These are phyloP conservation scores for Globisporangium camurandrum DNA, from an alignment of 352 stramenopile species.

Conservation along the genomic window DNA sequence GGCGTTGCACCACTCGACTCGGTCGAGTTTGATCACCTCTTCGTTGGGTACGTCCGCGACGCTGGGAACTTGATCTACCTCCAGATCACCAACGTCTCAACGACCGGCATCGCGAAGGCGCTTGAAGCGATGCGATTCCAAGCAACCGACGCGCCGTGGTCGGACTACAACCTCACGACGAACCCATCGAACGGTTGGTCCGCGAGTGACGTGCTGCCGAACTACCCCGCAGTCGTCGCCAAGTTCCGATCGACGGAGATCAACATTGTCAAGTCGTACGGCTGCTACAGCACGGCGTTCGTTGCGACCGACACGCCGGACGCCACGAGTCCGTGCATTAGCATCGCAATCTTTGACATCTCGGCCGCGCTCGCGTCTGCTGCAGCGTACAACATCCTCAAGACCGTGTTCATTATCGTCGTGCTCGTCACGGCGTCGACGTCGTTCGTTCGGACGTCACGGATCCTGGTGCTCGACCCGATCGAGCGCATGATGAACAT, in stretches of 20 bases:
- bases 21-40: slow-evolving; percentile 44
- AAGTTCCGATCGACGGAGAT: slow-evolving; percentile 48
- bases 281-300: slow-evolving; percentile 64
- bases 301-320: slow-evolving; percentile 43
- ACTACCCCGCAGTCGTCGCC: slow-evolving; percentile 31
- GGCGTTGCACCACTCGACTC: slow-evolving; percentile 28
- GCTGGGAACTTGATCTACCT: slow-evolving; percentile 45
- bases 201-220: slow-evolving; percentile 18
- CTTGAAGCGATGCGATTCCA: slow-evolving; percentile 47
- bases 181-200: slow-evolving; percentile 63
- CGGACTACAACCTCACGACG: slow-evolving; percentile 36
- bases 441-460: slow-evolving; percentile 78
- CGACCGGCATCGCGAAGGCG: slow-evolving; percentile 19
- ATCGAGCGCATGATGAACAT: slow-evolving; percentile 91
- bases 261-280: slow-evolving; percentile 73
- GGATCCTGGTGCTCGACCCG: slow-evolving; percentile 78
- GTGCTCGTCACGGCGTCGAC: slow-evolving; percentile 74
- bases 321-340: slow-evolving; percentile 47
- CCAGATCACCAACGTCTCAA: slow-evolving; percentile 48
- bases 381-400: slow-evolving; percentile 80
- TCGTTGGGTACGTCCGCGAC: slow-evolving; percentile 63
- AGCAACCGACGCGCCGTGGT: slow-evolving; percentile 17
- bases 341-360: slow-evolving; percentile 83
- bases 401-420: slow-evolving; percentile 84
- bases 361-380: slow-evolving; percentile 30